Percentiles rank a stretch among this genome's conserved stretches.
Evolutionary conservation across 2,329 filamentous ascomycete genomes (phyloP).

Genomic region (Phialophora macrospora): DNA sequence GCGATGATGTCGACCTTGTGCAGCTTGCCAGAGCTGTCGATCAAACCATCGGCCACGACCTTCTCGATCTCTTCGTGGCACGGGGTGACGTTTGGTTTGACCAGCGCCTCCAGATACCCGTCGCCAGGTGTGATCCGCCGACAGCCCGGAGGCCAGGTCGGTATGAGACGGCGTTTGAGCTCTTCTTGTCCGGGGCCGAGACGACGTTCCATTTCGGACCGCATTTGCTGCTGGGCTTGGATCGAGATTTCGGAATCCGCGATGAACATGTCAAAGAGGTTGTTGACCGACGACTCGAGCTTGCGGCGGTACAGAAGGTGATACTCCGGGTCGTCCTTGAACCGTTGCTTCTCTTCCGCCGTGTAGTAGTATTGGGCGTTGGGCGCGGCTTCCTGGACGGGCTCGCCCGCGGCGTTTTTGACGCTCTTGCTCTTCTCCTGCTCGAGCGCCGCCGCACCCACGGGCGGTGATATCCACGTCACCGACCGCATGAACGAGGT

Average conservation of each 20-base stretch:
- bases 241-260: conserved; percentile 50
- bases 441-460: conserved; percentile 14
- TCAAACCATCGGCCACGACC: conserved; percentile 49
- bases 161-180: conserved; percentile 46
- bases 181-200: conserved; percentile 51
- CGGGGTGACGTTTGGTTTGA: conserved; percentile 37
- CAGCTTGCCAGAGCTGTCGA: conserved; percentile 45
- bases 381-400: conserved; percentile 5
- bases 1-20: conserved; percentile 49
- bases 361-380: conserved; percentile 26
- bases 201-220: conserved; percentile 51
- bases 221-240: conserved; percentile 48
- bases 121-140: conserved; percentile 57
- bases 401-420: conserved; percentile 13
- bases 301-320: conserved; percentile 51
- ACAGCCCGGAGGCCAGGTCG: conserved; percentile 47
- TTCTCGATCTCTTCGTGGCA: conserved; percentile 47
- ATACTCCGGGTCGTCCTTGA: conserved; percentile 49
- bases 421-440: conserved; percentile 12
- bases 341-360: conserved; percentile 40
- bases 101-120: conserved; percentile 57
- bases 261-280: conserved; percentile 51
- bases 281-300: conserved; percentile 53
- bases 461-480: conserved; percentile 39
- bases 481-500: conserved; percentile 41